These are phyloP conservation scores for Lentinula edodes DNA, from an alignment of 768 basidiomycete species.

Conservation along the genomic window DNA sequence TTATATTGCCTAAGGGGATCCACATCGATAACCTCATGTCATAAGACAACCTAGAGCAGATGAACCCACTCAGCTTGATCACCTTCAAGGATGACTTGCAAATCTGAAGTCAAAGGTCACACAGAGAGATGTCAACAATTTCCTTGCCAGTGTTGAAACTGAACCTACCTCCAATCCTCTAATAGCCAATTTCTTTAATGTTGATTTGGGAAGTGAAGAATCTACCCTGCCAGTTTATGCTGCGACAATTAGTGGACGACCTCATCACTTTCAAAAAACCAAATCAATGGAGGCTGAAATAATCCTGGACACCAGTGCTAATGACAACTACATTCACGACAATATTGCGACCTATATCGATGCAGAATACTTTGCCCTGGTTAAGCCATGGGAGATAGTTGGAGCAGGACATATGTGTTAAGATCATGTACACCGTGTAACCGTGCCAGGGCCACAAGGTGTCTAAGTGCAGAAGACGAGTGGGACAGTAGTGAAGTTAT, in stretches of 20 bases:
- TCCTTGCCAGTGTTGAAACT: not conserved
- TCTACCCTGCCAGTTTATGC: conserved; percentile 7
- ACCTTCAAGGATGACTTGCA: not conserved
- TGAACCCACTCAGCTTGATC: not conserved
- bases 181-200: not conserved
- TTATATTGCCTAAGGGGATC: not conserved
- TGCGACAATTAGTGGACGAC: not conserved
- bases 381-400: not conserved
- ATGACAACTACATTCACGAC: conserved; percentile 2
- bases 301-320: conserved; percentile 12
- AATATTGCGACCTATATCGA: not conserved
- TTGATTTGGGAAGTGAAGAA: not conserved
- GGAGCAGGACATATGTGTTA: conserved; percentile 10
- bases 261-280: not conserved
- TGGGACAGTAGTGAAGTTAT: too few relatives aligned
- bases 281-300: not conserved
- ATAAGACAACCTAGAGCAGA: not conserved
- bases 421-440: too few relatives aligned
- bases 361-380: conserved; percentile 5
- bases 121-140: not conserved
- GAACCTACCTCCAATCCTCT: not conserved
- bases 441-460: too few relatives aligned
- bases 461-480: too few relatives aligned
- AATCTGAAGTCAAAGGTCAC: not conserved
- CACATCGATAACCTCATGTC: not conserved